These are phyloP conservation scores for Penicillium paneum DNA, from an alignment of 2,329 filamentous ascomycete species.

Conservation along the genomic window DNA sequence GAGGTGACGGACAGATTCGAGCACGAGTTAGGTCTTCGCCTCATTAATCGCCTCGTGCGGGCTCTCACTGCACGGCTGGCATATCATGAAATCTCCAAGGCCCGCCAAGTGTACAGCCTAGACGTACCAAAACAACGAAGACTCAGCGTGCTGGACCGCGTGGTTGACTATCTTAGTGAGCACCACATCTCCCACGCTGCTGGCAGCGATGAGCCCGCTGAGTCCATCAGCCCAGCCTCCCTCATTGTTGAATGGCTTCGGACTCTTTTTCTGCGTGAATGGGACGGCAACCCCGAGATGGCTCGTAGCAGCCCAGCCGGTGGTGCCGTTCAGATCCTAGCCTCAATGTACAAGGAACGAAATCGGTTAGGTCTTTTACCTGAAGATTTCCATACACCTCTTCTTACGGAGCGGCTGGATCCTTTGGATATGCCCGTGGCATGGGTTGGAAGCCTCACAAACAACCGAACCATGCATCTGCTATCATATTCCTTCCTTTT, in stretches of 20 bases:
- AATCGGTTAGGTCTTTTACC: conserved; percentile 64
- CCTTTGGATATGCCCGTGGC: conserved; percentile 68
- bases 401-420: conserved; percentile 73
- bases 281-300: conserved; percentile 73
- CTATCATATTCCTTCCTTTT: conserved; percentile 81
- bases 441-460: conserved; percentile 63
- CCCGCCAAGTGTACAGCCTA: conserved; percentile 29
- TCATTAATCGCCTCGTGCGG: conserved; percentile 49
- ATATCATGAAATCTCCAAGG: conserved; percentile 48
- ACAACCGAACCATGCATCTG: conserved; percentile 66
- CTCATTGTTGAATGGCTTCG: conserved; percentile 49
- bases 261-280: conserved; percentile 71
- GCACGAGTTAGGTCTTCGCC: conserved; percentile 51
- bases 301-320: conserved; percentile 69
- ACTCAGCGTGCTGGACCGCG: conserved; percentile 34
- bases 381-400: conserved; percentile 70
- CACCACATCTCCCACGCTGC: conserved; percentile 22
- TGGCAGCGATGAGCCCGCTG: conserved; percentile 7
- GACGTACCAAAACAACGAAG: conserved; percentile 30
- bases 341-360: conserved; percentile 69
- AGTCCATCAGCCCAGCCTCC: conserved; percentile 28
- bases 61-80: conserved; percentile 50
- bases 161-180: conserved; percentile 36
- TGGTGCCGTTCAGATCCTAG: conserved; percentile 71
- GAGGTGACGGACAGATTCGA: conserved; percentile 47